Evolutionary conservation across 257 asterid genomes (phyloP).

Genomic region (Solanum piurae): DNA sequence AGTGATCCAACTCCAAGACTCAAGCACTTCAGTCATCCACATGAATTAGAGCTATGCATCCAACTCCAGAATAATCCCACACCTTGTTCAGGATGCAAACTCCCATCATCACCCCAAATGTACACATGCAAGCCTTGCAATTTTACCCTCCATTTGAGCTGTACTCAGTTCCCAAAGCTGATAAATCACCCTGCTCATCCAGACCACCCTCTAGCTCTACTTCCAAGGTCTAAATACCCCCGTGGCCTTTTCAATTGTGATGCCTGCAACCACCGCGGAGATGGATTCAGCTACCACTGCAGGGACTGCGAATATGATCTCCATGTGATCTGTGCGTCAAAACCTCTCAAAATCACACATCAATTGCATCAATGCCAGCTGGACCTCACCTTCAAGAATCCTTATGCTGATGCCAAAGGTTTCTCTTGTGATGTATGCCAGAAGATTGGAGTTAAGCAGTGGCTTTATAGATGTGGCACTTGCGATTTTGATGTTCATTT

Average conservation of each 20-base stretch:
- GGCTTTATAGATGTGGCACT: conserved; percentile 50
- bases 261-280: conserved; percentile 37
- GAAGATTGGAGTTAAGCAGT: conserved; percentile 34
- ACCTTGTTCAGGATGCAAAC: conserved; percentile 48
- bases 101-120: conserved; percentile 28
- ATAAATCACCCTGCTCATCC: conserved; percentile 55
- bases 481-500: conserved; percentile 54
- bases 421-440: conserved; percentile 51
- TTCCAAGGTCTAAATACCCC: conserved; percentile 26
- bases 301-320: conserved; percentile 41
- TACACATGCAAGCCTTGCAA: conserved; percentile 49
- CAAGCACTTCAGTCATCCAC: conserved; percentile 45
- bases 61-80: conserved; percentile 12
- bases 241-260: conserved; percentile 50
- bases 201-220: conserved; percentile 40
- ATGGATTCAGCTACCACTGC: conserved; percentile 61
- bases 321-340: conserved; percentile 44
- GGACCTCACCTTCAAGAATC: conserved; percentile 32
- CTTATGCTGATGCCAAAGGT: conserved; percentile 26
- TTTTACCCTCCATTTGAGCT: conserved; percentile 41
- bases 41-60: conserved; percentile 16
- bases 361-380: conserved; percentile 43
- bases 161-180: conserved; percentile 28
- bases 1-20: conserved; percentile 1
- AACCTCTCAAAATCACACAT: conserved; percentile 28